phyloP scores from a whole-genome alignment of 495 filamentous ascomycete genomes.

The Patellaria atrata region DNA sequence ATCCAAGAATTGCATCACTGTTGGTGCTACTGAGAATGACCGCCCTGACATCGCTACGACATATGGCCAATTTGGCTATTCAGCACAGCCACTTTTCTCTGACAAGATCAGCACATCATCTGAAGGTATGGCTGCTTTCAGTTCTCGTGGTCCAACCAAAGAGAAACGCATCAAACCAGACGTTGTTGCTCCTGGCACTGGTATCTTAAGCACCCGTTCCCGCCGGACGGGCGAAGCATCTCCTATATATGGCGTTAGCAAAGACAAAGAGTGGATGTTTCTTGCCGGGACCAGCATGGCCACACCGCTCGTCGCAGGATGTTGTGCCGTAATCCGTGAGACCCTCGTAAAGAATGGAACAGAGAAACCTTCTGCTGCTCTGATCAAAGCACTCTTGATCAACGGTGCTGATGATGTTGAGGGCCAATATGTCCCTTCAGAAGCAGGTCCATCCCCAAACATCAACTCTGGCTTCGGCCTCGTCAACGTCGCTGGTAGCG shows the following conservation, averaged over 20 bases:
- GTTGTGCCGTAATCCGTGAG: slow-evolving; percentile 7
- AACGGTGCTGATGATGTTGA: slow-evolving; percentile 18
- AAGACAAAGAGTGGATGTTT: not conserved
- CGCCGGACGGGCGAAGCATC: not conserved
- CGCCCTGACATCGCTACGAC: too few relatives aligned
- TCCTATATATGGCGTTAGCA: too few relatives aligned
- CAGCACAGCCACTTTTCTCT: too few relatives aligned
- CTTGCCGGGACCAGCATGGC: slow-evolving; percentile 12
- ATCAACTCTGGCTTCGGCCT: too few relatives aligned
- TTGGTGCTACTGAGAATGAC: slow-evolving; percentile 1
- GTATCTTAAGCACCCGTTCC: not conserved
- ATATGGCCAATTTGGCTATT: too few relatives aligned
- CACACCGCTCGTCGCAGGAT: slow-evolving; percentile 12
- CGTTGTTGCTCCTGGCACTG: not conserved
- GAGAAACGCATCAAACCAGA: slow-evolving; percentile 1
- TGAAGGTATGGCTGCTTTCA: not conserved
- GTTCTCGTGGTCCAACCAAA: not conserved
- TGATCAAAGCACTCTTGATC: slow-evolving; percentile 17
- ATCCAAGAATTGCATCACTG: slow-evolving; percentile 1
- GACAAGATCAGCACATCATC: not conserved
- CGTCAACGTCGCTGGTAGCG: too few relatives aligned
- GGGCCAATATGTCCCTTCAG: too few relatives aligned
- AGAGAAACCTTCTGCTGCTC: slow-evolving; percentile 7
- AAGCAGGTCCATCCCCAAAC: too few relatives aligned
- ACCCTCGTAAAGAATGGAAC: slow-evolving; percentile 3